phyloP scores from a whole-genome alignment of 2,329 filamentous ascomycete genomes.

The Clonostachys rhizophaga region DNA sequence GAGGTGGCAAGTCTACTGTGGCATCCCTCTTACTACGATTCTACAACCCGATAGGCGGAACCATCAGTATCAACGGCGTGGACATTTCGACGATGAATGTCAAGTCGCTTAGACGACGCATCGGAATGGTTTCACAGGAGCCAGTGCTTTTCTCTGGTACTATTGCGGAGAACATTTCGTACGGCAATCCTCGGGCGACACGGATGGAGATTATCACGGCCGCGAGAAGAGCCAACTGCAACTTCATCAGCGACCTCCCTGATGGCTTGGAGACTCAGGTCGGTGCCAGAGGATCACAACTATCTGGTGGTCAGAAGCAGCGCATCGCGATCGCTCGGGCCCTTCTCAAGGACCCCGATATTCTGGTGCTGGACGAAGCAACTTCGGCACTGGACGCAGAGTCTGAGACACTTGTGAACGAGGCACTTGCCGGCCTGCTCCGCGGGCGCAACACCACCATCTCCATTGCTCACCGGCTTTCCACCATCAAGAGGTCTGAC shows the following conservation, averaged over 20 bases:
- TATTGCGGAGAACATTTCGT: slow-evolving; percentile 85
- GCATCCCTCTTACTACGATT: slow-evolving; percentile 88
- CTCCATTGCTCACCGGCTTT: slow-evolving; percentile 91
- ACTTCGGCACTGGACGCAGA: slow-evolving; percentile 95
- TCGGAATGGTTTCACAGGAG: slow-evolving; percentile 93
- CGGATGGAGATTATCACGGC: slow-evolving; percentile 79
- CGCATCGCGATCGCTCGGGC: slow-evolving; percentile 95
- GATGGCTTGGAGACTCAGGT: slow-evolving; percentile 93
- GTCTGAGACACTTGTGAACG: slow-evolving; percentile 93
- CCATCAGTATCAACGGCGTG: slow-evolving; percentile 76
- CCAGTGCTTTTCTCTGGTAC: slow-evolving; percentile 87
- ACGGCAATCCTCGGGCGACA: slow-evolving; percentile 77
- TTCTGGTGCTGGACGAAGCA: slow-evolving; percentile 92
- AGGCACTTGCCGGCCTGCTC: slow-evolving; percentile 76
- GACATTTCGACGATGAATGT: slow-evolving; percentile 86
- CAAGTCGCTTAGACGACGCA: slow-evolving; percentile 86
- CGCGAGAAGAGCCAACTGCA: slow-evolving; percentile 88
- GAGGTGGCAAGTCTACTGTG: slow-evolving; percentile 94
- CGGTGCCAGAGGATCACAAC: slow-evolving; percentile 84
- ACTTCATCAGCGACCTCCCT: slow-evolving; percentile 94
- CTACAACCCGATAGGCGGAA: slow-evolving; percentile 75
- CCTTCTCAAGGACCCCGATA: slow-evolving; percentile 92
- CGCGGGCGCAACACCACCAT: slow-evolving; percentile 92
- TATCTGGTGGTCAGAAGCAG: slow-evolving; percentile 96
- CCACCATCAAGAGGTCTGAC: slow-evolving; percentile 94